Percentiles rank a stretch among this genome's conserved stretches.
These are phyloP conservation scores for Epichloe glyceriae DNA, from an alignment of 2,329 filamentous ascomycete species.

Conservation along the genomic window DNA sequence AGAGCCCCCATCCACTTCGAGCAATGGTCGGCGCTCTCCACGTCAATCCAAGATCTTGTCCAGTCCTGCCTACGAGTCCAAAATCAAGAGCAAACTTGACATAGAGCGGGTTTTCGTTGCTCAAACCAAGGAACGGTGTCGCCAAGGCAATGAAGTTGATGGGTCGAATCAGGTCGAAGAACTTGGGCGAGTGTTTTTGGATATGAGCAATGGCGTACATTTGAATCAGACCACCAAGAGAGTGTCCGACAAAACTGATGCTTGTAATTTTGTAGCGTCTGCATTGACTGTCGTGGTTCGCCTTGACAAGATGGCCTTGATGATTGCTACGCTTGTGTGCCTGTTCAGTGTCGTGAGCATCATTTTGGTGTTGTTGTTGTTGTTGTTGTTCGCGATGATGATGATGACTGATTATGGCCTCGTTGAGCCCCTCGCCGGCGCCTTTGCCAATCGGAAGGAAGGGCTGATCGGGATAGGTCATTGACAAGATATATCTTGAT, in stretches of 20 bases:
- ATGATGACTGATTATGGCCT: constrained; percentile 25
- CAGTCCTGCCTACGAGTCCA: constrained; percentile 88
- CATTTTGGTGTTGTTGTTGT: constrained; percentile 28
- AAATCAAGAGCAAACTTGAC: constrained; percentile 96
- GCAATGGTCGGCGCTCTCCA: constrained; percentile 84
- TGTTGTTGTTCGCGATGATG: constrained; percentile 31
- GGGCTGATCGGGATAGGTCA: constrained; percentile 91
- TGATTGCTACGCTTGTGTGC: constrained; percentile 50
- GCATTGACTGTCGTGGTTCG: constrained; percentile 31
- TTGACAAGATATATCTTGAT: constrained; percentile 75
- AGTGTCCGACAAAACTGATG: constrained; percentile 91
- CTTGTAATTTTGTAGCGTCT: constrained; percentile 75
- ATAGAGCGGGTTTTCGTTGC: constrained; percentile 95
- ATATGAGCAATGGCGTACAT: constrained; percentile 95
- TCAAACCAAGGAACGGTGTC: constrained; percentile 78
- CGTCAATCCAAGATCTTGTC: constrained; percentile 85
- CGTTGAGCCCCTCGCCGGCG: constrained; percentile 28
- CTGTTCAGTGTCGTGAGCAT: constrained; percentile 29
- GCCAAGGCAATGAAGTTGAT: constrained; percentile 85
- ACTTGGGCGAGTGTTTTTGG: constrained; percentile 84
- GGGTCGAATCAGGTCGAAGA: constrained; percentile 75
- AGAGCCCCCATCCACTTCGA: constrained; percentile 77
- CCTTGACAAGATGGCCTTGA: constrained; percentile 39
- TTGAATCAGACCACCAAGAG: constrained; percentile 77
- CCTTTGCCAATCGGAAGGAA: constrained; percentile 55